Base-by-base conservation (phyloP, 495 filamentous ascomycete genomes). In the Xylaria castorea region DNA sequence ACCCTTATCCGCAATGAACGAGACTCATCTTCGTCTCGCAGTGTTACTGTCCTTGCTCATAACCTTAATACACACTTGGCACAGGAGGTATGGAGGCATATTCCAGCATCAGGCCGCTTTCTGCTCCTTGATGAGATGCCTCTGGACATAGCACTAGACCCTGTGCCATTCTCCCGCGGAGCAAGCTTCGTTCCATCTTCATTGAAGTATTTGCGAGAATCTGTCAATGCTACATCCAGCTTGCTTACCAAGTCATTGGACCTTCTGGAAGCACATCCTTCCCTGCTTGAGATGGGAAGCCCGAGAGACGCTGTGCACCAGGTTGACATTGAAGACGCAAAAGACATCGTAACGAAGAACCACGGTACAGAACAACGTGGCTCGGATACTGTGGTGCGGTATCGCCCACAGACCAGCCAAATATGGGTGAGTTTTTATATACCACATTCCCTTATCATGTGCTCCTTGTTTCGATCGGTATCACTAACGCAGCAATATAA, bases 51-150 rank as follows among this genome's bases (percentile, higher is more conserved):
- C 18, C 50, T 75, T 50, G 61, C 66, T 7, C 74, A 75, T 55
- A 67, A 68, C 20, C 70, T 75, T 42, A 55, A 71, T 51, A 60
- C 61, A 2, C 4, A 34, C 30, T 20, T 73, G 36, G 42, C 70
- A 57, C 70, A 75, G 30, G 74, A 72, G n/a, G 66, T 61, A 2
- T 75, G 74, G 74, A 73, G 74, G 44, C n/a, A 71, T 6, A 73
- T 75, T 6, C 74, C 74, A 18, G 32, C 66, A 48, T 75, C 67
- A 1, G 66, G 42, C 36, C 74, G 74, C 11, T 68, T 73, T n/a
- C 46, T 75, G 4, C 34, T 75, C 11, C 66, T 64, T 25, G 72
- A 68, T 61, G 63, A 71, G 20, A 55, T 55, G 57, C 66, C 70
- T 30, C 57, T 68, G 1, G 66, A 75, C 5, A 57, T 42, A 5